Base-by-base conservation (phyloP, 2,329 filamentous ascomycete genomes). In the Colletotrichum filicis region DNA sequence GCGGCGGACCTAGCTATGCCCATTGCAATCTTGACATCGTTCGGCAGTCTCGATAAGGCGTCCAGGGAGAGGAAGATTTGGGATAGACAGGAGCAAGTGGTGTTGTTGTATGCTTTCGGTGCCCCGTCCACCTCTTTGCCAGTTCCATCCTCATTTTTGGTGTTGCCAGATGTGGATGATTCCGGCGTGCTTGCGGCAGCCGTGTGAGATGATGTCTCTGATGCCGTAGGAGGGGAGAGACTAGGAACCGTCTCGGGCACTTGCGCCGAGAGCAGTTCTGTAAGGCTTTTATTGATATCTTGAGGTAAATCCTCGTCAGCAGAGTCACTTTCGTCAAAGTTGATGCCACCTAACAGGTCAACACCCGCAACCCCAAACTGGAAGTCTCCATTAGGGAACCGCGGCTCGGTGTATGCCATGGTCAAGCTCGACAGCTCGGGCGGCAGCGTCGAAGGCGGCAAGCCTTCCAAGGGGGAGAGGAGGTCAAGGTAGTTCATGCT, bases 61-160 rank as follows among this genome's bases (percentile, higher is more conserved):
- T 87, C 84, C 3, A 90, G 81, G 5, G 88, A 84, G 5, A 87
- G 82, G 76, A 87, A 89, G 16, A 91, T 82, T 16, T 80, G 83
- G 0, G 85, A 83, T 1, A 87, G 83, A 74, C 89, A 91, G 68
- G 82, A 78, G 74, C 89, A 91, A 19, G 76, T 71, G 28, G 79
- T 76, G 55, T 74, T 74, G n/a, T 12, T 24, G 61, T 70, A 74
- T 30, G 70, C 52, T 53, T 68, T 73, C 6, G 53, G 22, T n/a
- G 66, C 35, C 2, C 61, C 30, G 3, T 24, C 53, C 16, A 49
- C 11, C 56, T 42, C 60, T 16, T 14, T 22, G 8, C 32, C 37
- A n/a, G 19, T 22, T 3, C 19, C 24, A 26, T 24, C 22, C 5
- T 16, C 19, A 4, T 30, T 26, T n/a, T 26, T 56, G 22, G 35